A percentile compares a stretch with the other conserved stretches of the same genome.
Evolutionary conservation across 495 filamentous ascomycete species (phyloP).

Genomic region (Tuber umbilicatum): DNA sequence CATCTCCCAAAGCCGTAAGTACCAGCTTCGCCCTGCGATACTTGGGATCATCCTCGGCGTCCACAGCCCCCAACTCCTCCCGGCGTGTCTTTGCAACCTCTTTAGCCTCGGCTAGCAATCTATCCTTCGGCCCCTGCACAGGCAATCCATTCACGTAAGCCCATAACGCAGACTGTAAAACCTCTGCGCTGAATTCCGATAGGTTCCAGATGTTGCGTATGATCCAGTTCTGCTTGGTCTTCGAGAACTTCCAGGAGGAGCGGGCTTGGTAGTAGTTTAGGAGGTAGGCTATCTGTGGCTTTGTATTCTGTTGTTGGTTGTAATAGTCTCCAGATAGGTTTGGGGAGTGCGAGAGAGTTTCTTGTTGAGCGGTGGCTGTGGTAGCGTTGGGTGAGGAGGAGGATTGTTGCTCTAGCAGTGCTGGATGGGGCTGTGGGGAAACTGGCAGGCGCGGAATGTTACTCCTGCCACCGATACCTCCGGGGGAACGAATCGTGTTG

Average conservation of each 20-base stretch:
- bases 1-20: constrained; percentile 36
- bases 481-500: constrained; percentile 5
- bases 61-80: constrained; percentile 24
- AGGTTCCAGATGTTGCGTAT: constrained; percentile 33
- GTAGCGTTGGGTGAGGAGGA: constrained; percentile 23
- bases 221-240: constrained; percentile 42
- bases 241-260: constrained; percentile 37
- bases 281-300: constrained; percentile 30
- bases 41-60: constrained; percentile 9
- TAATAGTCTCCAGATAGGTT: constrained; percentile 19
- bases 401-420: constrained; percentile 32
- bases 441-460: neutral
- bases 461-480: neutral
- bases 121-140: constrained; percentile 30
- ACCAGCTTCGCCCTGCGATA: constrained; percentile 41
- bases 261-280: constrained; percentile 25
- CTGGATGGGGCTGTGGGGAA: constrained; percentile 6
- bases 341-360: constrained; percentile 11
- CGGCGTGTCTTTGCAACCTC: constrained; percentile 25
- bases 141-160: constrained; percentile 32
- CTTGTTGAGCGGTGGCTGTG: constrained; percentile 22
- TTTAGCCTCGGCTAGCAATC: constrained; percentile 35
- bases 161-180: constrained; percentile 21
- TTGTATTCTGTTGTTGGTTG: constrained; percentile 7
- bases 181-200: constrained; percentile 18